Evolutionary conservation across 2,329 filamentous ascomycete species (phyloP), one percentile per base, ranked within the genome.

Genomic region (Penicillium sp.): DNA sequence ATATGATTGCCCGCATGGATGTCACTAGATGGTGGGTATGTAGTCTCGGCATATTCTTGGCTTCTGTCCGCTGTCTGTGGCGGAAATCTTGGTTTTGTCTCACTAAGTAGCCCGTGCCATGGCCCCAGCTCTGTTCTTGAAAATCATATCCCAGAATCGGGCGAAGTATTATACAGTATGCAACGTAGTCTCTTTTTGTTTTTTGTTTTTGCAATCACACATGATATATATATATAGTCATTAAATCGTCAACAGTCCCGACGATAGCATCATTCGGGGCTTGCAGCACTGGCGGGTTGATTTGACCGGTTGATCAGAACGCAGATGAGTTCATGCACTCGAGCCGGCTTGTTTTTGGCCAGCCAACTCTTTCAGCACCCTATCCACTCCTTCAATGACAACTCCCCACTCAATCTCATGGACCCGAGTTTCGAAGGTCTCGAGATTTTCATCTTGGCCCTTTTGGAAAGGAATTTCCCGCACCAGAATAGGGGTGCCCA

Each of bases 361-460:
- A 32, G 56, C 51, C 35, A 75, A 59, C 48, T 73, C 67, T 41
- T 67, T 58, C 30, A 74, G 66, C 19, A 72, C 67, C 47, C 72
- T 64, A 40, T 65, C 63, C 32, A 75, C 86, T 2, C 90, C 91
- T 65, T 90, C 83, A 27, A 96, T 86, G 64, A 96, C 91, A 61
- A 91, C 74, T 59, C 81, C 79, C 77, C 93, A 91, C 77, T 96
- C 92, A 29, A 85, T 79, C 18, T 74, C 73, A 72, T 96, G 91
- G 58, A 96, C 88, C 68, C 85, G 85, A 65, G 83, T 77, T 73
- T 91, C 82, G 27, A 96, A 78, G 46, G 82, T 80, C 32, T 84
- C 81, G 52, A 93, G 66, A 23, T 78, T 79, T 66, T 90, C 86
- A 34, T 84, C 85, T 44, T 82, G 78, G 0, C 75, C 77, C 55